Conservation (phyloP, 2,329 filamentous ascomycete species). For the Diatrype stigma region DNA sequence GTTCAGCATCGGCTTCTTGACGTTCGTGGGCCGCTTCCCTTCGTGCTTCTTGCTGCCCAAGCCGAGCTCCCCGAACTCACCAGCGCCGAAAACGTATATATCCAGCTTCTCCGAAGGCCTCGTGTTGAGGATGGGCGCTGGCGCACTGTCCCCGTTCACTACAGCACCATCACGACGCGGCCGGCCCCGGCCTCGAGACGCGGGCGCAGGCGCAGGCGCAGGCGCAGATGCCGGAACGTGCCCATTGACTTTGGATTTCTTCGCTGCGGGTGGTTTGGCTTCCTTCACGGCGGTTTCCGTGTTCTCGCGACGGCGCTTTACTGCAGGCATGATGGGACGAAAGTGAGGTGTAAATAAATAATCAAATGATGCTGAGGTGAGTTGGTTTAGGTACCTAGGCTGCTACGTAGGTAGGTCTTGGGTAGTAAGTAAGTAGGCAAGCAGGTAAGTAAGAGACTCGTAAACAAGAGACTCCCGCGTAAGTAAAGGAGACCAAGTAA, state of each 20-base stretch:
- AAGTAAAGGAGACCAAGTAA: too few species aligned
- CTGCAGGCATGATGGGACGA: not conserved
- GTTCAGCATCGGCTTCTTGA: slow-evolving; percentile 71
- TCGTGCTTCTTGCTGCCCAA: slow-evolving; percentile 64
- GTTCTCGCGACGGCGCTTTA: not conserved
- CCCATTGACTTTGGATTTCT: not conserved
- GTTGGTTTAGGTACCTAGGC: too few species aligned
- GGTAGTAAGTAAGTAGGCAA: too few species aligned
- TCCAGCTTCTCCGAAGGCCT: slow-evolving; percentile 44
- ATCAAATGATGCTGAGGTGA: too few species aligned
- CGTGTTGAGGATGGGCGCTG: not conserved
- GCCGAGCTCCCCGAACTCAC: slow-evolving; percentile 76
- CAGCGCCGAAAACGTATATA: slow-evolving; percentile 77
- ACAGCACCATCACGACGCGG: not conserved
- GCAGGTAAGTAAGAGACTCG: too few species aligned
- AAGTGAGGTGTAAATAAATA: not conserved
- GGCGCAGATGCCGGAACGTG: not conserved
- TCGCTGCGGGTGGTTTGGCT: not conserved
- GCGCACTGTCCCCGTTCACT: not conserved
- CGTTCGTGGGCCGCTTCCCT: slow-evolving; percentile 61
- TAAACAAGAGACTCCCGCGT: too few species aligned
- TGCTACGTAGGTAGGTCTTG: too few species aligned
- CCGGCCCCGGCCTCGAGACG: not conserved
- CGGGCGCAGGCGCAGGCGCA: too few species aligned
- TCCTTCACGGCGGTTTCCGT: not conserved